Conservation (phyloP, 1,139 yeast species). For the Yamadazyma dushanensis region DNA sequence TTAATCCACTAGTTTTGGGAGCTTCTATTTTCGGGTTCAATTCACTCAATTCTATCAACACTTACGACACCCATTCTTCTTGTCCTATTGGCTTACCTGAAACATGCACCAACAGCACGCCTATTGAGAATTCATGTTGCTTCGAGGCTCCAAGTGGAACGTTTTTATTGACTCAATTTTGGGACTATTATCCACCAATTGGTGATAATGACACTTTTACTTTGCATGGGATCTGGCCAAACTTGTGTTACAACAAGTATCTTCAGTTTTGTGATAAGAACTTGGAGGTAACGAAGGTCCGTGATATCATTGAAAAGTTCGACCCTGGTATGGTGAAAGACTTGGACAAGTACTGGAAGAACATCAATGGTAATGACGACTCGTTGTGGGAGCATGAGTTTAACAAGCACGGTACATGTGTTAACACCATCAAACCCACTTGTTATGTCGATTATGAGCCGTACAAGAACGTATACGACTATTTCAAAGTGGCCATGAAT, state of each 20-base stretch:
- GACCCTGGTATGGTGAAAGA: constrained; percentile 53
- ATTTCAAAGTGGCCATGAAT: constrained; percentile 63
- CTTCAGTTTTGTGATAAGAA: constrained; percentile 66
- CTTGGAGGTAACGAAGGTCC: constrained; percentile 55
- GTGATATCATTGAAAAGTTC: constrained; percentile 51
- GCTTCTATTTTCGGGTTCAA: constrained; percentile 1
- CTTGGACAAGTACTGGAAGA: constrained; percentile 74
- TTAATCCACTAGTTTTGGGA: constrained; percentile 2
- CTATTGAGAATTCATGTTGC: constrained; percentile 64
- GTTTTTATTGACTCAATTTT: constrained; percentile 83
- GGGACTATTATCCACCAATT: constrained; percentile 87
- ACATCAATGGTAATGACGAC: constrained; percentile 71
- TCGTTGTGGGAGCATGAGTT: constrained; percentile 89
- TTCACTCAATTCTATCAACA: neutral
- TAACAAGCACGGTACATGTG: constrained; percentile 94
- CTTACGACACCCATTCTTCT: constrained; percentile 2
- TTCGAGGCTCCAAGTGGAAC: constrained; percentile 82
- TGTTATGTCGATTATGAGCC: constrained; percentile 49
- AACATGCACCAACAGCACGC: constrained; percentile 52
- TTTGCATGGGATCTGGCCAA: constrained; percentile 54
- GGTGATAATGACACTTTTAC: constrained; percentile 85
- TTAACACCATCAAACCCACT: constrained; percentile 69
- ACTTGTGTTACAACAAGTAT: constrained; percentile 34
- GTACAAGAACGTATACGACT: constrained; percentile 72
- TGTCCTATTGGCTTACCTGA: constrained; percentile 72